These are phyloP conservation scores for Mucor lusitanicus DNA, from an alignment of 371 early-diverging fungal species.

Conservation along the genomic window DNA sequence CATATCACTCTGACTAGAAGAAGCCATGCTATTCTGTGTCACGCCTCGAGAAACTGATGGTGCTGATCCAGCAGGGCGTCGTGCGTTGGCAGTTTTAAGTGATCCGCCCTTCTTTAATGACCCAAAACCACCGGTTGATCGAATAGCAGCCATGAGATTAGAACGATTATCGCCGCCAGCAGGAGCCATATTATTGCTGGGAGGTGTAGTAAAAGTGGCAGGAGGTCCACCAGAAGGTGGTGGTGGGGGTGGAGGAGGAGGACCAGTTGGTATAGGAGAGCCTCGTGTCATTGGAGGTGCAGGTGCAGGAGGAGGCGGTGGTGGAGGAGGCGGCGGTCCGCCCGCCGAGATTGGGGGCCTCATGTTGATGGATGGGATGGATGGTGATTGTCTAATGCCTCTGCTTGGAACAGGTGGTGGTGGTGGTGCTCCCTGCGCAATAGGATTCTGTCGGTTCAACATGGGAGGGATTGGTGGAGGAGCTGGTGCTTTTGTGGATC, in stretches of 20 bases:
- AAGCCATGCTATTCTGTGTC: not conserved
- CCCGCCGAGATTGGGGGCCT: not conserved
- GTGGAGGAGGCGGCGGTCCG: conserved; percentile 19
- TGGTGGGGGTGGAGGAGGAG: conserved; percentile 12
- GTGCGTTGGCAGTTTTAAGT: not conserved
- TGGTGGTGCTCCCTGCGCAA: not conserved
- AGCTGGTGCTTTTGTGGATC: not conserved
- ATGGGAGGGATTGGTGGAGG: conserved; percentile 9
- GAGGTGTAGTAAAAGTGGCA: not conserved
- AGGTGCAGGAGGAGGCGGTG: conserved; percentile 11
- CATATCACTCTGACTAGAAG: conserved; percentile 12
- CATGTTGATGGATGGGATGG: not conserved
- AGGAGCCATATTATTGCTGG: conserved; percentile 5
- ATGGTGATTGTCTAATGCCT: not conserved
- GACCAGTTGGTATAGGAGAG: not conserved
- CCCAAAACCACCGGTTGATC: conserved; percentile 42
- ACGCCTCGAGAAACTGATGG: not conserved
- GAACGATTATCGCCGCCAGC: conserved; percentile 13
- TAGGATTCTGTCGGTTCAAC: not conserved
- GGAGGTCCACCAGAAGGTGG: conserved; percentile 1
- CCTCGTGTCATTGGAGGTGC: not conserved
- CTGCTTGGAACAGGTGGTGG: conserved; percentile 4
- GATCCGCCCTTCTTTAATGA: conserved; percentile 28
- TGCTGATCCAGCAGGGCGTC: not conserved
- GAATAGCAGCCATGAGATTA: conserved; percentile 41